Percentiles rank a stretch among this genome's conserved stretches.
Evolutionary conservation across 805 yeast species (phyloP).

Genomic region (Myxozyma monticola): DNA sequence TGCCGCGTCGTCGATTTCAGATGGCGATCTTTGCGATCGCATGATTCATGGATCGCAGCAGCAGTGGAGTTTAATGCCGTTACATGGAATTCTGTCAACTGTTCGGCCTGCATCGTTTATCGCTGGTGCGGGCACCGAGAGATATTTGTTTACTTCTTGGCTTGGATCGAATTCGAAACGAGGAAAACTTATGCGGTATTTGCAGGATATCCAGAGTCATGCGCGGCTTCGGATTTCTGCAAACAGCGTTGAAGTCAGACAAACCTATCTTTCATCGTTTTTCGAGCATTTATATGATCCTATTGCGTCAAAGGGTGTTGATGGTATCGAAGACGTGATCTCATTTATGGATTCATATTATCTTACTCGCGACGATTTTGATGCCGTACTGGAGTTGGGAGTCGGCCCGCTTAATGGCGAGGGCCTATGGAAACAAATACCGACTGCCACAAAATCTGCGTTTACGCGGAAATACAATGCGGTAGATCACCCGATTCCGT

Average conservation of each 20-base stretch:
- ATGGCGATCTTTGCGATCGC: slow-evolving; percentile 76
- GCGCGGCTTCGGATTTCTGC: slow-evolving; percentile 78
- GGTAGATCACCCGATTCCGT: slow-evolving; percentile 78
- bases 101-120: slow-evolving; percentile 75
- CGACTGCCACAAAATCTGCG: slow-evolving; percentile 76
- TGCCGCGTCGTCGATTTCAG: slow-evolving; percentile 88
- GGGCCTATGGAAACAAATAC: slow-evolving; percentile 58
- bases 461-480: slow-evolving; percentile 85
- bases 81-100: slow-evolving; percentile 84
- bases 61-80: slow-evolving; percentile 68
- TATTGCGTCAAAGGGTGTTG: slow-evolving; percentile 54
- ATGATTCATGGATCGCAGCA: slow-evolving; percentile 63
- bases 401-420: slow-evolving; percentile 56
- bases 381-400: slow-evolving; percentile 76
- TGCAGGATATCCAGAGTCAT: slow-evolving; percentile 88
- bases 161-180: slow-evolving; percentile 25
- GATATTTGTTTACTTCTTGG: slow-evolving; percentile 67
- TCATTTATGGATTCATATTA: slow-evolving; percentile 80
- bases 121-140: slow-evolving; percentile 64
- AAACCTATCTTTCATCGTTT: slow-evolving; percentile 64
- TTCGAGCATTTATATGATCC: slow-evolving; percentile 60
- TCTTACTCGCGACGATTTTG: slow-evolving; percentile 91
- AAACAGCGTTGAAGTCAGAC: slow-evolving; percentile 68
- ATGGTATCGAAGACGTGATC: slow-evolving; percentile 66
- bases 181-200: slow-evolving; percentile 64